A percentile compares a stretch with the other conserved stretches of the same genome.
These are phyloP conservation scores for Daldinia childiae DNA, from an alignment of 495 filamentous ascomycete species.

Conservation along the genomic window DNA sequence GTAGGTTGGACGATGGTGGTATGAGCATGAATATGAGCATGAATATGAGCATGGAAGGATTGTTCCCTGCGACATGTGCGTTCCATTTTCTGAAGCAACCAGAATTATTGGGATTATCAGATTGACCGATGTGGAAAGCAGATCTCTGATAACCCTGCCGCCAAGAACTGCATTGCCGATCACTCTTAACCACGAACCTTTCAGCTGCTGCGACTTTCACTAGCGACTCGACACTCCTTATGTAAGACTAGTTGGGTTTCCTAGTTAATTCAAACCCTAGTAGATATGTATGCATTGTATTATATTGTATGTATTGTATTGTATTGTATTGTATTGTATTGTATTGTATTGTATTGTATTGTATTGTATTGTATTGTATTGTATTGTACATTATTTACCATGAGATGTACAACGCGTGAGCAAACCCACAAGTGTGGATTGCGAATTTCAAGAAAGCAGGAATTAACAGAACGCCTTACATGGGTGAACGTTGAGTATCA, in stretches of 20 bases:
- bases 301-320: too few relatives aligned
- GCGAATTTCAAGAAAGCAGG: slow-evolving; percentile 26
- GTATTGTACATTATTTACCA: too few relatives aligned
- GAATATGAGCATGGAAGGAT: background rate
- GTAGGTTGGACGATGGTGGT: slow-evolving; percentile 14
- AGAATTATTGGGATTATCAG: slow-evolving; percentile 33
- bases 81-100: slow-evolving; percentile 22
- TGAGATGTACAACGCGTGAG: slow-evolving; percentile 4
- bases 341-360: too few relatives aligned
- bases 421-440: slow-evolving; percentile 33
- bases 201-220: slow-evolving; percentile 30
- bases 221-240: slow-evolving; percentile 2
- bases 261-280: background rate
- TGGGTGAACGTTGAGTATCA: slow-evolving; percentile 20
- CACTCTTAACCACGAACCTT: slow-evolving; percentile 35
- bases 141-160: slow-evolving; percentile 37
- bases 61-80: slow-evolving; percentile 6
- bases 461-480: slow-evolving; percentile 23
- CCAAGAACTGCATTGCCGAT: slow-evolving; percentile 42
- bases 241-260: background rate
- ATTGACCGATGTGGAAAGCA: slow-evolving; percentile 40
- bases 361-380: too few relatives aligned
- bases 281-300: background rate
- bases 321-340: too few relatives aligned
- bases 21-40: background rate